Evolutionary conservation across 768 basidiomycete genomes (phyloP), one percentile per base, ranked within the genome.

Genomic region (Phylloporus arenicola): DNA sequence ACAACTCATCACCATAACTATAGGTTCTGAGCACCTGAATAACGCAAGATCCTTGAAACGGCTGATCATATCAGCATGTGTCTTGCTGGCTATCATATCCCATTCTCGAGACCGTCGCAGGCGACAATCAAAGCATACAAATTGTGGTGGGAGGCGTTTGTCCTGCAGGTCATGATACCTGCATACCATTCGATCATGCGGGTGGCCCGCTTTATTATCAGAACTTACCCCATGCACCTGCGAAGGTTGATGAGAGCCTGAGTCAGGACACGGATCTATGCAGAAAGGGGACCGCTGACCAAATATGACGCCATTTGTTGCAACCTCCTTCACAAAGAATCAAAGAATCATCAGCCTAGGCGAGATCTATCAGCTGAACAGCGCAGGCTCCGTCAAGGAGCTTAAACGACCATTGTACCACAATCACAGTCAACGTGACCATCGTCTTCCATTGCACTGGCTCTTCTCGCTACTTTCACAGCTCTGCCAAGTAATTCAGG

Each of bases 91-190:
- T 58, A 88, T 83, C 16, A 89, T 70, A 40, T 83, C 79, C 84
- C 86, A 89, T 51, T 80, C 81, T 34, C 75, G 67, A 56, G 87
- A 86, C 12, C 74, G 76, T 43, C 74, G 78, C 41, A 86, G 72
- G 30, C 86, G 82, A 64, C 89, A 92, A 57, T 86, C 82, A 65
- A 90, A 85, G 68, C 88, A 92, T 25, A 76, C 60, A 54, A 88
- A 90, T 50, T 73, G 70, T 0, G 63, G 48, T 2, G 86, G 87
- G 38, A 90, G 69, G 12, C 82, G 77, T 22, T 62, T 54, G 56
- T 88, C 88, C 20, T 74, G 61, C 4, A 64, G 65, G 6, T 79
- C 77, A 58, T 90, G 85, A 64, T 79, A 91, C 25, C 86, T 87
- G 51, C 6, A 37, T 17, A 3, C 19, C 25, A 16, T 25, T 52